These are phyloP conservation scores for Neospora caninum DNA, from an alignment of 169 alveolate species.

Conservation along the genomic window DNA sequence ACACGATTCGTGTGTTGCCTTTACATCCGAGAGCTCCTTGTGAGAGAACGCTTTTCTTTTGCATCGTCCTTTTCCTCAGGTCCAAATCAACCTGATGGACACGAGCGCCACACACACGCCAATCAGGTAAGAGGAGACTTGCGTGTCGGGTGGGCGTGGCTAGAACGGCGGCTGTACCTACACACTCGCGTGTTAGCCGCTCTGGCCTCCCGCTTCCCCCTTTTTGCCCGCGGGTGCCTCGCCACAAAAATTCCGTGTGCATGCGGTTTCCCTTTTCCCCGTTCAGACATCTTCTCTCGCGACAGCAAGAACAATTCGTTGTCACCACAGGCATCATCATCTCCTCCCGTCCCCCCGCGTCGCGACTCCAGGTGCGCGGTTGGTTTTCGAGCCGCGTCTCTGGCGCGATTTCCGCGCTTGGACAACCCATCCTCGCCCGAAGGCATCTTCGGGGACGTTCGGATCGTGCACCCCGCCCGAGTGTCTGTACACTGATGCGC, in stretches of 20 bases:
- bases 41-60: too few species aligned
- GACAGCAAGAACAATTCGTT: conserved; percentile 67
- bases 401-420: neutral
- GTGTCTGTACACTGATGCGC: too few species aligned
- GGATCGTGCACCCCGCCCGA: too few species aligned
- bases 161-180: neutral
- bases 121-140: neutral
- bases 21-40: too few species aligned
- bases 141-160: neutral
- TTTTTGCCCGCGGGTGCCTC: too few species aligned
- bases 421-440: too few species aligned
- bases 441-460: too few species aligned
- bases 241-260: too few species aligned
- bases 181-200: neutral
- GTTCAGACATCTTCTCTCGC: conserved; percentile 49
- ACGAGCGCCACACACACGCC: conserved; percentile 57
- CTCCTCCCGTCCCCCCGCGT: conserved; percentile 57
- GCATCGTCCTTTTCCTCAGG: conserved; percentile 20
- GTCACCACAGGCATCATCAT: conserved; percentile 65
- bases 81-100: conserved; percentile 63
- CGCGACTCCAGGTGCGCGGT: conserved; percentile 58
- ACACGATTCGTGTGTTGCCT: too few species aligned
- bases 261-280: too few species aligned
- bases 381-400: neutral
- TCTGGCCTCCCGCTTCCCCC: neutral